A percentile compares a stretch with the other conserved stretches of the same genome.
These are phyloP conservation scores for Drosera spatulata DNA, from an alignment of 179 eudicot genomes.

Conservation along the genomic window DNA sequence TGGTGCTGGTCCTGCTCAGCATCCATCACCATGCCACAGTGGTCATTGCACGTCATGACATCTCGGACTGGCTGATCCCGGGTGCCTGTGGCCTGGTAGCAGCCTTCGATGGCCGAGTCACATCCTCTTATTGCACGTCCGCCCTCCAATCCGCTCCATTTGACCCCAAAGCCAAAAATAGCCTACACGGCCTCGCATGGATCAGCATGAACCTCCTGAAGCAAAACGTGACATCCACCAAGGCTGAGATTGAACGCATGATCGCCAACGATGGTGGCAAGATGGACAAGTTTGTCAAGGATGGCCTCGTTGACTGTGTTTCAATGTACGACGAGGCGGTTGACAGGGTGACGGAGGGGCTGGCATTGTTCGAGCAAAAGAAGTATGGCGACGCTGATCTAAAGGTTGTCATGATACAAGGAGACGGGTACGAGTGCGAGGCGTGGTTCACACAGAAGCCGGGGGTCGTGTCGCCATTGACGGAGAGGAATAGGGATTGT, in stretches of 20 bases:
- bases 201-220: neutral
- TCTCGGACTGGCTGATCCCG: neutral
- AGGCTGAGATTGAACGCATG: neutral
- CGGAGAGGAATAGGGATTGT: neutral
- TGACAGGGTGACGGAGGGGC: neutral
- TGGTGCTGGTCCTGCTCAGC: too few species aligned
- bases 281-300: neutral
- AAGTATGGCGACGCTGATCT: neutral
- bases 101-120: neutral
- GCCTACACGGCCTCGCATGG: conserved; percentile 3
- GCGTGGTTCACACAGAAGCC: neutral
- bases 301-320: neutral
- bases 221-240: neutral
- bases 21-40: too few species aligned
- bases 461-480: neutral
- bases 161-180: neutral
- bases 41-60: too few species aligned
- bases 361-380: conserved; percentile 1
- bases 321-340: conserved; percentile 7
- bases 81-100: neutral
- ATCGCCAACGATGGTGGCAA: neutral
- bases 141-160: neutral
- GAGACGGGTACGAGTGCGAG: conserved; percentile 4
- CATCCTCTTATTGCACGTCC: neutral
- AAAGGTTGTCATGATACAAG: conserved; percentile 3